Evolutionary conservation across 1,284 basidiomycete genomes (phyloP).

Genomic region (Leccinum pachyderme): DNA sequence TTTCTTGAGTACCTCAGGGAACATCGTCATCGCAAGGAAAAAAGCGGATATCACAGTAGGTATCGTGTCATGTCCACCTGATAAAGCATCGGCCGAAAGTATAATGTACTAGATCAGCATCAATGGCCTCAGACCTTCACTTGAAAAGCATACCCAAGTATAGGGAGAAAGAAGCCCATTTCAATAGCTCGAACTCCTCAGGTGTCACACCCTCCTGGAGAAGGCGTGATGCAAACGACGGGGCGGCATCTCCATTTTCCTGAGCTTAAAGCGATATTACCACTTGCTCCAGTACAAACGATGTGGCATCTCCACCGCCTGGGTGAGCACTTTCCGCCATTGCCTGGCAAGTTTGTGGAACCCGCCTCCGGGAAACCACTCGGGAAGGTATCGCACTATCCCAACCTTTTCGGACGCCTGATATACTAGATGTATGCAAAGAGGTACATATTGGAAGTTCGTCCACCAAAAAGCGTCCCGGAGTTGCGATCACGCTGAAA

Average conservation of each 20-base stretch:
- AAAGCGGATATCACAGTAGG: conserved; percentile 35
- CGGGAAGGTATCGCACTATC: conserved; percentile 40
- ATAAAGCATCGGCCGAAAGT: not conserved
- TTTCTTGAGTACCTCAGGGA: conserved; percentile 10
- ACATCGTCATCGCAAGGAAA: conserved; percentile 20
- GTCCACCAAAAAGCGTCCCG: conserved; percentile 31
- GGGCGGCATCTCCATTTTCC: conserved; percentile 37
- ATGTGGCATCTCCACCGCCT: conserved; percentile 37
- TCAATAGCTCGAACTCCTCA: conserved; percentile 12
- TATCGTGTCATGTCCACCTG: conserved; percentile 25
- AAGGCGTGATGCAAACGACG: conserved; percentile 36
- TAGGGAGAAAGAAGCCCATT: not conserved
- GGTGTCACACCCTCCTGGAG: conserved; percentile 4
- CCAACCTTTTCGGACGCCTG: not conserved
- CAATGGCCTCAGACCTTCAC: not conserved
- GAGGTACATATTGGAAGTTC: conserved; percentile 26
- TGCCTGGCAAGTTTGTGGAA: conserved; percentile 40
- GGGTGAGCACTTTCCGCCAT: conserved; percentile 35
- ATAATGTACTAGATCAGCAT: too few species aligned
- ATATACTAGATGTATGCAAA: not conserved
- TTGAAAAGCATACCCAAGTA: not conserved
- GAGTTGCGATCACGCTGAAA: conserved; percentile 10
- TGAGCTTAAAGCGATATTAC: conserved; percentile 27
- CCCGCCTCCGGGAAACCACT: conserved; percentile 47
- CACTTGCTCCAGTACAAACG: conserved; percentile 39